Evolutionary conservation across 352 stramenopile genomes (phyloP), one percentile per base, ranked within the genome.

Genomic region (Hyphochytrium catenoides): DNA sequence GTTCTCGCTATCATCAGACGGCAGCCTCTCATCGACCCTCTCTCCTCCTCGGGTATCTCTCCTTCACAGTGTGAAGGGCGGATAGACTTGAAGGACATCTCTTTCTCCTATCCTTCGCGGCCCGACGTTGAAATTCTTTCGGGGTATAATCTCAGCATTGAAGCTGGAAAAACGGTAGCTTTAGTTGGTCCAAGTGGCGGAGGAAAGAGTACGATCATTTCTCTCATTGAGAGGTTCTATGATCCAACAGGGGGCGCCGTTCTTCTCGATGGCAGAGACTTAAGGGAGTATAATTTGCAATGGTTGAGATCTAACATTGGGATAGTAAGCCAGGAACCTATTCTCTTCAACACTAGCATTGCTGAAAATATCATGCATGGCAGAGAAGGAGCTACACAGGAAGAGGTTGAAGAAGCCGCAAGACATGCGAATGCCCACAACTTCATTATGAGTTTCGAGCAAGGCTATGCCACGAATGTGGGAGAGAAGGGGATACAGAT

Each of bases 311-410:
- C 52, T 5, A 54, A 64, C 20, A 70, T 96, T 40, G 72, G 69
- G 9, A 52, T 90, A 30, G 81, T 95, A 7, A 49, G 53, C 2
- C 85, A 95, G 42, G 79, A 95, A 52, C 82, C 82, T 3, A 56
- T 58, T n/a, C 52, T 96, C 8, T 95, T 96, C 36, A 54, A 65
- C 15, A 59, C 49, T 36, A 62, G 51, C 9, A 69, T 67, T 34
- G 41, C 59, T 21, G 66, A 68, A 41, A 82, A 83, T 30, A 75
- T 90, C 26, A 52, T 52, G 1, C 62, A 87, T 44, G 74, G 73
- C 2, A 56, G 48, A 31, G 54, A 57, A 25, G 34, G 48, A 16
- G 67, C 68, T 12, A 74, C 47, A 8, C 39, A 75, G 17, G 62
- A 72, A 5, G 62, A 89, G 26, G 60, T 93, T 5, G 39, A 59